These are phyloP conservation scores for Claviceps sp. DNA, from an alignment of 2,329 filamentous ascomycete genomes.

Conservation along the genomic window DNA sequence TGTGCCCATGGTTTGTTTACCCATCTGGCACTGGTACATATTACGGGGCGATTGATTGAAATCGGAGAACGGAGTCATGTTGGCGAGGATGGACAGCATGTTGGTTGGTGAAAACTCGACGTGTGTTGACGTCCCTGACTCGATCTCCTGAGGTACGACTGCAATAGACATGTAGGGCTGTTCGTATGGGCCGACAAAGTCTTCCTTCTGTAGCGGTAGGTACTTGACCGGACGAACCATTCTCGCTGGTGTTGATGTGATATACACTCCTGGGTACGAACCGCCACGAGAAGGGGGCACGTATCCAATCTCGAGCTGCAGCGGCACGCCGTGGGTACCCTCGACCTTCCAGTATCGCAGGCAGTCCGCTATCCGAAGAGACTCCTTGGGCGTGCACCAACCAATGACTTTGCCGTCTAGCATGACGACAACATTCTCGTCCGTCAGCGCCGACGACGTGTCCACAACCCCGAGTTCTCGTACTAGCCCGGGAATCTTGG, in stretches of 20 bases:
- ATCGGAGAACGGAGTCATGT: conserved; percentile 97
- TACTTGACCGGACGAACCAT: conserved; percentile 93
- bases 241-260: conserved; percentile 71
- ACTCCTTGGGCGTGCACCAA: conserved; percentile 77
- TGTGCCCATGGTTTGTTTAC: conserved; percentile 98
- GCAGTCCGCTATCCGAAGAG: conserved; percentile 69
- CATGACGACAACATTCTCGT: conserved; percentile 79
- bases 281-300: conserved; percentile 78
- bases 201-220: conserved; percentile 69
- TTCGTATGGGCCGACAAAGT: conserved; percentile 85
- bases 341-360: conserved; percentile 93
- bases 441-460: conserved; percentile 62
- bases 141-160: conserved; percentile 73
- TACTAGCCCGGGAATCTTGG: conserved; percentile 58
- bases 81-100: conserved; percentile 92
- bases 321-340: conserved; percentile 64
- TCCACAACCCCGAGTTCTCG: conserved; percentile 67
- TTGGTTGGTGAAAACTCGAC: conserved; percentile 92
- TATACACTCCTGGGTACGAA: conserved; percentile 93
- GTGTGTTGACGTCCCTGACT: conserved; percentile 81
- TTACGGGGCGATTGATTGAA: conserved; percentile 98
- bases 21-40: conserved; percentile 99
- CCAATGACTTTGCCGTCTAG: conserved; percentile 83
- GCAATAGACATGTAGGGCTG: conserved; percentile 98
- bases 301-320: conserved; percentile 81